A percentile compares a stretch with the other conserved stretches of the same genome.
phyloP scores from a whole-genome alignment of 495 filamentous ascomycete species.

The Aspergillus funiculosus region DNA sequence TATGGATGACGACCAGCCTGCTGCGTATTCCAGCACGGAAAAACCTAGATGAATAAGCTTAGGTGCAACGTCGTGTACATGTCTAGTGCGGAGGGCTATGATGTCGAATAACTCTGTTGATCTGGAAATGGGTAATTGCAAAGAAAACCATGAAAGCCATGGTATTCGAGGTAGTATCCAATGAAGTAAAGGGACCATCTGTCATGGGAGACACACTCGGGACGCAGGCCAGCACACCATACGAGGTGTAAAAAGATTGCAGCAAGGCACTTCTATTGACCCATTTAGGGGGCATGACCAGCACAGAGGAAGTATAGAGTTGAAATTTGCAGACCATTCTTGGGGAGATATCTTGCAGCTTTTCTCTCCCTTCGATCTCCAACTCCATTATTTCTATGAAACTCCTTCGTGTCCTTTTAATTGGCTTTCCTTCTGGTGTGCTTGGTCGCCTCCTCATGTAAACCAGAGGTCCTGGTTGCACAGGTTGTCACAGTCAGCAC shows the following conservation, averaged over 20 bases:
- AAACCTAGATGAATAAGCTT: constrained; percentile 28
- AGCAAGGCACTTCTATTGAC: constrained; percentile 14
- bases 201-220: constrained; percentile 13
- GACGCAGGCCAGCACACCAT: constrained; percentile 26
- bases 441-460: constrained; percentile 5
- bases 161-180: constrained; percentile 21
- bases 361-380: constrained; percentile 8
- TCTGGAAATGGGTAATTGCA: neutral
- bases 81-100: constrained; percentile 8
- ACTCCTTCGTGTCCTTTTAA: neutral
- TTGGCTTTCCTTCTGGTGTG: constrained; percentile 1
- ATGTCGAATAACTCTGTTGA: constrained; percentile 16
- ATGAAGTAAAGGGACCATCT: constrained; percentile 5
- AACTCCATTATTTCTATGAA: neutral
- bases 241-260: constrained; percentile 23
- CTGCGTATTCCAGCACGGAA: neutral
- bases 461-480: constrained; percentile 6
- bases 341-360: neutral
- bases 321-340: constrained; percentile 6
- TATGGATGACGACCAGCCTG: neutral
- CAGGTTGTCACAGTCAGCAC: constrained; percentile 17
- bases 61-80: constrained; percentile 33
- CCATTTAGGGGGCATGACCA: constrained; percentile 13
- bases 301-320: constrained; percentile 16
- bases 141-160: too few species aligned